These are phyloP conservation scores for Aspergillus cejpii DNA, from an alignment of 2,329 filamentous ascomycete genomes.

Conservation along the genomic window DNA sequence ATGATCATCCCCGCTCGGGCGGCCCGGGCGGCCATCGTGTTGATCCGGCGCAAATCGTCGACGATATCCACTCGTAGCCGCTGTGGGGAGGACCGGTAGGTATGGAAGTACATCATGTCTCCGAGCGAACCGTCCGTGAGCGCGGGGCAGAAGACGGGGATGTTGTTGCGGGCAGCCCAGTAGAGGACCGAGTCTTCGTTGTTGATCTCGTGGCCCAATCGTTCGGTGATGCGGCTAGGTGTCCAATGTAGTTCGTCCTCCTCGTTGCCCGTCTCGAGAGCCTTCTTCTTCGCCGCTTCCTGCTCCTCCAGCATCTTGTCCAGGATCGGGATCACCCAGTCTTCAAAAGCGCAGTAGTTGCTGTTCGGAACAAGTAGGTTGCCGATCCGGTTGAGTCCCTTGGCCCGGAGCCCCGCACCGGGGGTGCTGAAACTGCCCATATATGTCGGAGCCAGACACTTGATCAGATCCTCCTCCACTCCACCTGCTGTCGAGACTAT, in stretches of 20 bases:
- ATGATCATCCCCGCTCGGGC: slow-evolving; percentile 92
- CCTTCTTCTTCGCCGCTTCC: slow-evolving; percentile 63
- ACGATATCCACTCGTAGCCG: slow-evolving; percentile 86
- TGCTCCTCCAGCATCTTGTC: slow-evolving; percentile 91
- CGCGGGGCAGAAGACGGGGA: slow-evolving; percentile 94
- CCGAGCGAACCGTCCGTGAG: slow-evolving; percentile 91
- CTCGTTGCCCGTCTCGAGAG: slow-evolving; percentile 35
- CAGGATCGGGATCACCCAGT: slow-evolving; percentile 95
- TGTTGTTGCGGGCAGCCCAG: slow-evolving; percentile 95
- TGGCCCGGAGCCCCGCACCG: slow-evolving; percentile 70
- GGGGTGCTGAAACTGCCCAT: slow-evolving; percentile 74
- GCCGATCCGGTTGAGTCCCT: slow-evolving; percentile 90
- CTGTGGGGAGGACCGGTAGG: slow-evolving; percentile 76
- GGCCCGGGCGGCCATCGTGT: slow-evolving; percentile 81
- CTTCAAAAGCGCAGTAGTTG: slow-evolving; percentile 96
- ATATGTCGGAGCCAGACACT: slow-evolving; percentile 91
- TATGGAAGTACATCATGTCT: slow-evolving; percentile 99
- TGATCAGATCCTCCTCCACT: slow-evolving; percentile 96
- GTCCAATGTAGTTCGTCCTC: slow-evolving; percentile 80
- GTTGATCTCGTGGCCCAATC: slow-evolving; percentile 89
- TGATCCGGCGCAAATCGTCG: slow-evolving; percentile 86
- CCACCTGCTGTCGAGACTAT: slow-evolving; percentile 95
- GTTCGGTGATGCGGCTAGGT: slow-evolving; percentile 81
- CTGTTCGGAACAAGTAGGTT: slow-evolving; percentile 93
- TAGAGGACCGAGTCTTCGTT: slow-evolving; percentile 88